A percentile compares a stretch with the other conserved stretches of the same genome.
Evolutionary conservation across 129 eudicot species (phyloP).

Genomic region (Helianthus tuberosus): DNA sequence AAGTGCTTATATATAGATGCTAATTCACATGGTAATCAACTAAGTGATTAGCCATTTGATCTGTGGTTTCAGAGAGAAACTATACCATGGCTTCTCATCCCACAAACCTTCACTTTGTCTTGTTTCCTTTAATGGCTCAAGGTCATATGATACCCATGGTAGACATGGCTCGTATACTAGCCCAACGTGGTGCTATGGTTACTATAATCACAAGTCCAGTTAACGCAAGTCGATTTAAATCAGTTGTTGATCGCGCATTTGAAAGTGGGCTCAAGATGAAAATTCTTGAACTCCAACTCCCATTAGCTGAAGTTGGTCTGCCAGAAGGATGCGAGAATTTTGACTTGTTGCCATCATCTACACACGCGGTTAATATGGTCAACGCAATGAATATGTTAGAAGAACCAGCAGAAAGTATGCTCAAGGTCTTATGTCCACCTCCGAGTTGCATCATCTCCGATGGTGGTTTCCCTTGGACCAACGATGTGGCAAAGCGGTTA

Average conservation of each 20-base stretch:
- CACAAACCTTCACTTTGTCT: slow-evolving; percentile 44
- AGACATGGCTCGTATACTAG: slow-evolving; percentile 49
- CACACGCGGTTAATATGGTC: slow-evolving; percentile 15
- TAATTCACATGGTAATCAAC: too few species aligned
- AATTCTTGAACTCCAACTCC: slow-evolving; percentile 40
- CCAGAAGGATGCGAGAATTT: slow-evolving; percentile 53
- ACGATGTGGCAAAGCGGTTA: slow-evolving; percentile 40
- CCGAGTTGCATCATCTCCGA: slow-evolving; percentile 60
- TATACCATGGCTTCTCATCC: background rate
- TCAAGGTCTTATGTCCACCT: slow-evolving; percentile 25
- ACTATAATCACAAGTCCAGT: slow-evolving; percentile 46
- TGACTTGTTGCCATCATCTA: slow-evolving; percentile 41
- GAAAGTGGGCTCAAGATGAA: slow-evolving; percentile 40
- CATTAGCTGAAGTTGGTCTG: slow-evolving; percentile 47
- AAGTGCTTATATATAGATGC: too few species aligned
- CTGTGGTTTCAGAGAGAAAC: background rate
- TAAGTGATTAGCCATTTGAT: background rate
- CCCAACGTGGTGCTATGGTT: slow-evolving; percentile 40
- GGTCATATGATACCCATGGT: slow-evolving; percentile 57
- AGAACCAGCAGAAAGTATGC: slow-evolving; percentile 36
- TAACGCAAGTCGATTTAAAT: slow-evolving; percentile 41
- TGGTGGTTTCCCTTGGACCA: slow-evolving; percentile 50
- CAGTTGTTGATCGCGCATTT: slow-evolving; percentile 31
- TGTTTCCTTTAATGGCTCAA: slow-evolving; percentile 56
- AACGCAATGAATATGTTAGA: slow-evolving; percentile 36